phyloP scores from a whole-genome alignment of 495 filamentous ascomycete species.

The Bombardia bombarda region DNA sequence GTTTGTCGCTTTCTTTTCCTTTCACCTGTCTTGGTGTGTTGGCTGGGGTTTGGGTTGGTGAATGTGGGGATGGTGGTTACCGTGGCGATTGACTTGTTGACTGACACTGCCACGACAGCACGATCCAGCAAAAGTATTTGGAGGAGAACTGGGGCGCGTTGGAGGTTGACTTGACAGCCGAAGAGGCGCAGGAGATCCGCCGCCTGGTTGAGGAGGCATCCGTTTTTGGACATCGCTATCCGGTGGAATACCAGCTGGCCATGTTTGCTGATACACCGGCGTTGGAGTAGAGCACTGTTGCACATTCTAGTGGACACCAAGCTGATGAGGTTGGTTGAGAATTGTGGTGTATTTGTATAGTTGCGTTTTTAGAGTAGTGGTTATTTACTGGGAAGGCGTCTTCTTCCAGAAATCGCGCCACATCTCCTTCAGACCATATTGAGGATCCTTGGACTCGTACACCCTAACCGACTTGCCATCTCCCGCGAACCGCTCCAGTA shows the following conservation, averaged over 20 bases:
- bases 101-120: slow-evolving; percentile 3
- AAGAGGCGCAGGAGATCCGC: slow-evolving; percentile 6
- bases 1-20: no score
- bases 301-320: background rate
- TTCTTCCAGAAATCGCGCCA: slow-evolving; percentile 64
- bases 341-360: background rate
- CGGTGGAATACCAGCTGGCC: background rate
- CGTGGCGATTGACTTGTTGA: no score
- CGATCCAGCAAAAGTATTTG: slow-evolving; percentile 3
- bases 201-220: slow-evolving; percentile 8
- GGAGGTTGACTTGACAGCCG: slow-evolving; percentile 1
- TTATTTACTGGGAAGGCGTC: background rate
- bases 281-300: background rate
- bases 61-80: no score
- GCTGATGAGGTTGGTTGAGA: background rate
- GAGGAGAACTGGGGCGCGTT: slow-evolving; percentile 9
- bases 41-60: no score
- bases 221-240: slow-evolving; percentile 7
- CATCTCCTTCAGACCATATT: slow-evolving; percentile 80
- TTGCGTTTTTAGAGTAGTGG: background rate
- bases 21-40: no score
- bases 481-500: slow-evolving; percentile 34
- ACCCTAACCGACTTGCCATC: slow-evolving; percentile 47
- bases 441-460: slow-evolving; percentile 60
- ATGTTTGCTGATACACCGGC: slow-evolving; percentile 5